Base-by-base conservation (phyloP, 2,329 filamentous ascomycete species). In the Cladosporium sphaerospermum region DNA sequence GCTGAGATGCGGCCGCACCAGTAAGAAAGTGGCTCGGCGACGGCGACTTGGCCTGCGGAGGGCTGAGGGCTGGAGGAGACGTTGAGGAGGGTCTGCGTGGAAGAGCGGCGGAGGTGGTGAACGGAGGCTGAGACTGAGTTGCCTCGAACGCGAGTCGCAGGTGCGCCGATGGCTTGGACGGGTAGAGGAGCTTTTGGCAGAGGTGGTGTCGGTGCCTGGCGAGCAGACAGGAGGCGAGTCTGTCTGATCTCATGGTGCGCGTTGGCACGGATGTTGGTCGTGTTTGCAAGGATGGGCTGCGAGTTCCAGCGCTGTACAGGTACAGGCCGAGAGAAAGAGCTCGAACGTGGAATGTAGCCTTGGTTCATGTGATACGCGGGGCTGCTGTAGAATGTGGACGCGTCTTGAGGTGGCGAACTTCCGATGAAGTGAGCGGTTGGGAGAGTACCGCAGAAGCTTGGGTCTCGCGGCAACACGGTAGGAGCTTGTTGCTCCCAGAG, bases 1-100 rank as follows among this genome's bases (percentile, higher is more conserved):
- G 79, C 69, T 47, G 75, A 69, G 62, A 85, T 84, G 37, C 83
- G 79, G 14, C 83, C 83, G 9, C 75, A 71, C 83, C 83, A 86
- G 65, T 83, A 85, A 2, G 72, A 66, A 2, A 75, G 73, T 5
- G 74, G 67, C 59, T 71, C 61, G 9, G 61, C 55, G 13, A 33
- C 56, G 45, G 39, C 43, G 43, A 66, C 51, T 45, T 61, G 39
- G 47, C 33, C 42, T 43, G 48, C n/a, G 18, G 32, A 47, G 14
- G 7, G 36, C 11, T 28, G 7, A 32, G 14, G 45, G 13, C 13
- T n/a, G 7, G 13, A 42, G 16, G 45, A 28, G 19, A 43, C 41
- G 16, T 47, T 47, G 11, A 53, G 31, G 2, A 53, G 40, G 4
- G 43, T 53, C 4, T 46, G 43, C 5, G 51, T 53, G 18, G 51